Conservation (phyloP, 108 stramenopile species). For the Skeletonema tropicum region DNA sequence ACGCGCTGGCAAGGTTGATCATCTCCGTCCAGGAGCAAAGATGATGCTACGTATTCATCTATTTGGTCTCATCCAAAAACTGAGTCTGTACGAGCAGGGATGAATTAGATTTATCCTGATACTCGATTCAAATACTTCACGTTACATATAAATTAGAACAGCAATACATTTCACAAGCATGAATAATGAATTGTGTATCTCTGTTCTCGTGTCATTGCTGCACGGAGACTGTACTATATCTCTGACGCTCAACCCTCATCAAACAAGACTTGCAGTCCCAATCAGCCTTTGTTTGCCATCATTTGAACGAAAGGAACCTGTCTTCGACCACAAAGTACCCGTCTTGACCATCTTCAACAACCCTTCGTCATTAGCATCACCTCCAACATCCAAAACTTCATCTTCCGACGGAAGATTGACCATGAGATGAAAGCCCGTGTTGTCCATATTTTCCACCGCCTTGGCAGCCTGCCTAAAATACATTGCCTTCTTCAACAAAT, state of each 20-base stretch:
- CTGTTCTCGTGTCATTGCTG: neutral
- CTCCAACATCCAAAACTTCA: slow-evolving; percentile 20
- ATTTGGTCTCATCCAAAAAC: slow-evolving; percentile 35
- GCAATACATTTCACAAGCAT: neutral
- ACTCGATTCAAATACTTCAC: neutral
- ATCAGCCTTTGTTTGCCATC: slow-evolving; percentile 14
- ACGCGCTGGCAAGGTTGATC: neutral
- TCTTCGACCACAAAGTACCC: slow-evolving; percentile 26
- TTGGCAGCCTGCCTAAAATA: slow-evolving; percentile 35
- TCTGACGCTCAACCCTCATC: neutral
- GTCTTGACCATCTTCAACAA: slow-evolving; percentile 13
- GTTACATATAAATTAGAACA: neutral
- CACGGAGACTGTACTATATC: neutral
- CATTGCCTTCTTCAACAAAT: slow-evolving; percentile 46
- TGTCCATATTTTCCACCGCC: slow-evolving; percentile 30
- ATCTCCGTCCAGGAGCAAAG: slow-evolving; percentile 43
- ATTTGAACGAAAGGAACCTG: slow-evolving; percentile 9
- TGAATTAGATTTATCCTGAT: slow-evolving; percentile 14
- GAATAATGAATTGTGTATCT: neutral
- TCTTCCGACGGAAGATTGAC: slow-evolving; percentile 3
- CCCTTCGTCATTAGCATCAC: neutral
- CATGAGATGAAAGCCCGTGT: slow-evolving; percentile 4
- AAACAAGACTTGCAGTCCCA: slow-evolving; percentile 20
- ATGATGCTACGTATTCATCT: slow-evolving; percentile 51
- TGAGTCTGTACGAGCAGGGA: slow-evolving; percentile 32